These are phyloP conservation scores for Luvunga scandens DNA, from an alignment of 345 rosid genomes.

Conservation along the genomic window DNA sequence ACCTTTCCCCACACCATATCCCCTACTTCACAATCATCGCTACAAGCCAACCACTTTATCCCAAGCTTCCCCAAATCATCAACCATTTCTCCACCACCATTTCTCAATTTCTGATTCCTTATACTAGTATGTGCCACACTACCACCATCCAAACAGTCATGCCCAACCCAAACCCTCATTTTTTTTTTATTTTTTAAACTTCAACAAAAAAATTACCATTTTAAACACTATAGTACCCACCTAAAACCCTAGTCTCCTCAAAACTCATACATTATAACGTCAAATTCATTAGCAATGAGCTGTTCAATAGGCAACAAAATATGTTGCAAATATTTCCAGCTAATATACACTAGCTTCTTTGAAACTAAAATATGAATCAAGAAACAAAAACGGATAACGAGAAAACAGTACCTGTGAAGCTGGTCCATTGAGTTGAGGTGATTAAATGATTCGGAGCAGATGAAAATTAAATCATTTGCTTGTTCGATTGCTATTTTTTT, in stretches of 20 bases:
- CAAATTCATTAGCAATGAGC: no score
- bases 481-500: no score
- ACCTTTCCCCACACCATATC: constrained; percentile 77
- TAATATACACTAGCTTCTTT: neutral
- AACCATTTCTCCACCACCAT: neutral
- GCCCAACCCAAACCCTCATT: no score
- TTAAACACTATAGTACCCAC: neutral
- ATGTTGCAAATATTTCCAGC: neutral
- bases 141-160: constrained; percentile 1
- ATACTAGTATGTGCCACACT: neutral
- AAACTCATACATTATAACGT: neutral
- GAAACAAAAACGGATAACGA: neutral
- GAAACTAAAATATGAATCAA: no score
- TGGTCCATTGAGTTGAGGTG: neutral
- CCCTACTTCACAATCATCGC: constrained; percentile 50
- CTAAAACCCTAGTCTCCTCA: neutral
- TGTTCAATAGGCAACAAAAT: neutral
- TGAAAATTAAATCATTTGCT: neutral
- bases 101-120: constrained; percentile 8
- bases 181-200: neutral
- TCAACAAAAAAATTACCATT: neutral
- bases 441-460: neutral
- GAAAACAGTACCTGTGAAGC: neutral
- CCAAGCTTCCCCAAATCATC: neutral
- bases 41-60: constrained; percentile 2